phyloP scores from a whole-genome alignment of 2,329 filamentous ascomycete species.

The Fusarium torulosum region DNA sequence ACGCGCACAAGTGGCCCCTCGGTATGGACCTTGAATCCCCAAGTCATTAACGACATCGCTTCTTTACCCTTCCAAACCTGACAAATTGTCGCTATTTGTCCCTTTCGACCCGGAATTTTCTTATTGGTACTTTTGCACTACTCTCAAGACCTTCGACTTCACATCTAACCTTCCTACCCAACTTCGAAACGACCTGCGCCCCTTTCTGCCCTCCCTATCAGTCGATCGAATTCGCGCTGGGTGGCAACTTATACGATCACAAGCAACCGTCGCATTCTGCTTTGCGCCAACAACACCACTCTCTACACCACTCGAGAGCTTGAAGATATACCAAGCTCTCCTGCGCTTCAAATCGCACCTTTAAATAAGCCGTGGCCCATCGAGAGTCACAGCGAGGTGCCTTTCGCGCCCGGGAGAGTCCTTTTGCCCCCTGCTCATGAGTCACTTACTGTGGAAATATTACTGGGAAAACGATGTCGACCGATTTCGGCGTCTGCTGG shows the following conservation, averaged over 20 bases:
- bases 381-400: constrained; percentile 92
- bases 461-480: constrained; percentile 99
- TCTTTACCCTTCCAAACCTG: constrained; percentile 16
- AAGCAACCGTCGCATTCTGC: constrained; percentile 30
- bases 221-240: constrained; percentile 24
- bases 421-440: constrained; percentile 73
- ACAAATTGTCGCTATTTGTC: constrained; percentile 19
- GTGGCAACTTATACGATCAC: constrained; percentile 45
- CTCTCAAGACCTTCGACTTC: not conserved
- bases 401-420: constrained; percentile 63
- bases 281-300: constrained; percentile 18
- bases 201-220: constrained; percentile 22
- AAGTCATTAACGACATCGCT: constrained; percentile 30
- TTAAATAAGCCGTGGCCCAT: constrained; percentile 92
- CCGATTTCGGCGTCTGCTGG: constrained; percentile 89
- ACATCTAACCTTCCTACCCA: not conserved
- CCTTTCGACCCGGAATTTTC: not conserved
- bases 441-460: constrained; percentile 95
- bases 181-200: constrained; percentile 13
- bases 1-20: constrained; percentile 47
- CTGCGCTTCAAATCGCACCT: constrained; percentile 67
- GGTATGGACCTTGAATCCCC: constrained; percentile 25
- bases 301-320: constrained; percentile 6
- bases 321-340: constrained; percentile 38
- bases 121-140: not conserved